Evolutionary conservation across 768 basidiomycete species (phyloP), one percentile per base, ranked within the genome.

Genomic region (Austroboletus eburneus): DNA sequence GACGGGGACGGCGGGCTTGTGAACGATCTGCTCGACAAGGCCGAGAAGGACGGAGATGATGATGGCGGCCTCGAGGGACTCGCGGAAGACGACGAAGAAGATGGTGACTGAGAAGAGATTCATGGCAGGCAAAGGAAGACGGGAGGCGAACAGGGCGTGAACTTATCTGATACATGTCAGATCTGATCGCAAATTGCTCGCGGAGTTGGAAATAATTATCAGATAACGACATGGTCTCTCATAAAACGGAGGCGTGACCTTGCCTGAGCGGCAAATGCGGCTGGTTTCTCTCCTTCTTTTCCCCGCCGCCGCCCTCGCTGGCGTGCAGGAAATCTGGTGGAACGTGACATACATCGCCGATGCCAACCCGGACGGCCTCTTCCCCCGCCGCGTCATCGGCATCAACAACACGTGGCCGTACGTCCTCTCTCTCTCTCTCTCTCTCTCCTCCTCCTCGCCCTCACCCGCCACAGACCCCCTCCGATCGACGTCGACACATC

Each of bases 21-120:
- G 63, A 5, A 87, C 76, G 52, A 93, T 80, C 55, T 94, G 91
- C 58, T 95, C 83, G n/a, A 90, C 87, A 50, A 97, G 82, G 53
- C 88, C 83, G 43, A 95, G 84, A 39, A 98, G 79, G 47, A 95
- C 91, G 6, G 91, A 88, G 64, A 96, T 70, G 75, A 98, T 91
- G 72, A 97, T 87, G 35, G 81, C 82, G 4, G 91, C 88, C 73
- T 96, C 93, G 52, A 96, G 77, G 5, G 91, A 87, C 77, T 96
- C 93, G 62, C 93, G 81, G 67, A 95, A 92, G 70, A 94, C 83
- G 70, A 96, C 92, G 78, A 97, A 92, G 75, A 93, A 96, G 56
- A 97, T 91, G 59, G 91, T 83, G 46, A 94, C 78, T 48, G 87
- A 89, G 70, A 96, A 96, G 45, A 93, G 70, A 60, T 81, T 78